Conservation (phyloP, 1,284 basidiomycete species). For the Tylopilus sp. region DNA sequence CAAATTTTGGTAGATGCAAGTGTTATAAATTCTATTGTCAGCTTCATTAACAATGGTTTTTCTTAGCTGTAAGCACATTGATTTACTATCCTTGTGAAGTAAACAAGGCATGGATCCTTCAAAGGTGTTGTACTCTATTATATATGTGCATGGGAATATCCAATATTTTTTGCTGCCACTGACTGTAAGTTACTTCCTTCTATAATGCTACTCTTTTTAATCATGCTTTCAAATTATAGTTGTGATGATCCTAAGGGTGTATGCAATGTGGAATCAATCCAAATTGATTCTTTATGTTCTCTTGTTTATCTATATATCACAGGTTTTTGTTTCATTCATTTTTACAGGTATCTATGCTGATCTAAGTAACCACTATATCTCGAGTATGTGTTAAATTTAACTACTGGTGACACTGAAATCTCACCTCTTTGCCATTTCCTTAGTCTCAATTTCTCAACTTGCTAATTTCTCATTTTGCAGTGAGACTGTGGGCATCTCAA, state of each 20-base stretch:
- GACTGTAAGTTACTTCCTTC: not conserved
- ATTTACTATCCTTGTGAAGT: not conserved
- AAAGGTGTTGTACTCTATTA: not conserved
- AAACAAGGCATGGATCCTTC: not conserved
- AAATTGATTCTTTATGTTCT: not conserved
- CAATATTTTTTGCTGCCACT: not conserved
- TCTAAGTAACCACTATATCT: not conserved
- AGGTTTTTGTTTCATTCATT: not conserved
- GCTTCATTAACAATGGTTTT: not conserved
- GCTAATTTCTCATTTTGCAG: not conserved
- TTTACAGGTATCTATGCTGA: not conserved
- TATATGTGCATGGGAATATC: not conserved
- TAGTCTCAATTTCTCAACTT: not conserved
- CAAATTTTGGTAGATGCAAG: not conserved
- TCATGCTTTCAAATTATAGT: not conserved
- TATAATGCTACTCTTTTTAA: not conserved
- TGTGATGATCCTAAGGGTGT: not conserved
- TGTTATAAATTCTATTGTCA: not conserved
- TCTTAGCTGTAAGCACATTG: not conserved
- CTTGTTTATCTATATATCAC: not conserved
- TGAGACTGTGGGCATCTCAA: no score
- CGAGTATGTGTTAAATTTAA: not conserved
- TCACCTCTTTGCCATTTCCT: not conserved
- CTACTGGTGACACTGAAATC: not conserved
- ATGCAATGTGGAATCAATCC: not conserved